phyloP scores from a whole-genome alignment of 106 monocot species.

The Acorus gramineus region DNA sequence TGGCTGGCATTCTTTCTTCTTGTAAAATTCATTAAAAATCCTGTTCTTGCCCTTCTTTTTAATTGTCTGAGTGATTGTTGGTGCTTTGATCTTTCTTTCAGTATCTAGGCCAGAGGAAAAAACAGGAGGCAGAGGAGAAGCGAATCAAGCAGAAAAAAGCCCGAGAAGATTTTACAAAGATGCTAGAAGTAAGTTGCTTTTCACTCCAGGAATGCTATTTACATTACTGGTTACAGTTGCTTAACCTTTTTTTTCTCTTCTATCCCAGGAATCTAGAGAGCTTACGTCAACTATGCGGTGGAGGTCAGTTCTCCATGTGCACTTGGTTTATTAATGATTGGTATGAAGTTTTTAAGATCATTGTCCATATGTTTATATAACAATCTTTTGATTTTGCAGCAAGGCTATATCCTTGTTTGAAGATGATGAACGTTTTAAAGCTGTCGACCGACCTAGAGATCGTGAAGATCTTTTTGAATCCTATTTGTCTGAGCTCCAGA shows the following conservation, averaged over 20 bases:
- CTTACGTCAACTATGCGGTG: conserved; percentile 70
- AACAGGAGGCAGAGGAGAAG: conserved; percentile 76
- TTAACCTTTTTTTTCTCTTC: conserved; percentile 2
- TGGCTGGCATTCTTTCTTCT: too few species aligned
- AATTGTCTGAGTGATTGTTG: too few species aligned
- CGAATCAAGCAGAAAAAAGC: conserved; percentile 87
- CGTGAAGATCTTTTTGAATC: conserved; percentile 89
- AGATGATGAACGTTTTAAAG: conserved; percentile 77
- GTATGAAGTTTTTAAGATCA: too few species aligned
- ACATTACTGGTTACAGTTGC: not conserved
- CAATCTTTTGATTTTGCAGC: conserved; percentile 31
- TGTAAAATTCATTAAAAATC: too few species aligned
- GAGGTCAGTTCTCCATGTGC: conserved; percentile 46
- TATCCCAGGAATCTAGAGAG: conserved; percentile 64
- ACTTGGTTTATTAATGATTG: not conserved
- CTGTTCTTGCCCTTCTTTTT: too few species aligned
- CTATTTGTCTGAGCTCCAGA: conserved; percentile 75
- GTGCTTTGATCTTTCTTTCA: too few species aligned
- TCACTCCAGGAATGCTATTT: not conserved
- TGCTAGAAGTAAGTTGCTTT: conserved; percentile 64
- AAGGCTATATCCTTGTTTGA: conserved; percentile 88
- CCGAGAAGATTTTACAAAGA: conserved; percentile 79
- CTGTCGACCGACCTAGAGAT: conserved; percentile 80
- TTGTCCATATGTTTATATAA: too few species aligned
- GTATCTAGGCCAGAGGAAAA: conserved; percentile 58